Evolutionary conservation across 306 rosid genomes (phyloP).

Genomic region (Inga oerstediana): DNA sequence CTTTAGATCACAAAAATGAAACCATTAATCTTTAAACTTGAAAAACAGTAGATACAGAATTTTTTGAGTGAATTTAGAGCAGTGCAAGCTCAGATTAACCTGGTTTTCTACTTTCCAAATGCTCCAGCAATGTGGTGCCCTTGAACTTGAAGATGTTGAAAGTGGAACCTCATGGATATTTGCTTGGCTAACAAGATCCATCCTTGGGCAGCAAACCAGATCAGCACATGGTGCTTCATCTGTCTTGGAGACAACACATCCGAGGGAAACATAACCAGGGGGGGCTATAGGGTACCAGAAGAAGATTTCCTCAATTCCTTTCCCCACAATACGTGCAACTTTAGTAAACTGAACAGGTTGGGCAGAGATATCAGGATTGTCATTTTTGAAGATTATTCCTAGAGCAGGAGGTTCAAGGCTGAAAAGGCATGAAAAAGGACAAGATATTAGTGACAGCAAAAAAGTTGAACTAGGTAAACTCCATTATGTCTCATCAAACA

Average conservation of each 20-base stretch:
- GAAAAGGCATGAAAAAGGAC: conserved; percentile 42
- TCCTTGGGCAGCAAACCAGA: conserved; percentile 89
- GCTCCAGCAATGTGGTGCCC: conserved; percentile 91
- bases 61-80: neutral
- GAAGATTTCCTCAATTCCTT: conserved; percentile 87
- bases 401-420: conserved; percentile 97
- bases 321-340: conserved; percentile 78
- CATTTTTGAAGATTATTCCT: conserved; percentile 84
- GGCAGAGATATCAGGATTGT: conserved; percentile 78
- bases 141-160: conserved; percentile 82
- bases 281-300: conserved; percentile 98
- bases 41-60: conserved; percentile 17
- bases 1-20: neutral
- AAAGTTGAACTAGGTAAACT: conserved; percentile 14
- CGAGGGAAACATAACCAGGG: conserved; percentile 97
- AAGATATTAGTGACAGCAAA: conserved; percentile 27
- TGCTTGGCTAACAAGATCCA: conserved; percentile 97
- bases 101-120: conserved; percentile 98
- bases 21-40: conserved; percentile 1
- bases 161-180: conserved; percentile 80
- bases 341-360: conserved; percentile 94
- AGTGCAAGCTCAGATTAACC: conserved; percentile 44
- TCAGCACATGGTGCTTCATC: conserved; percentile 76
- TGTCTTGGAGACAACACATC: conserved; percentile 81
- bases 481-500: conserved; percentile 5